These are phyloP conservation scores for Albatrellus ellisii DNA, from an alignment of 768 basidiomycete species.

Conservation along the genomic window DNA sequence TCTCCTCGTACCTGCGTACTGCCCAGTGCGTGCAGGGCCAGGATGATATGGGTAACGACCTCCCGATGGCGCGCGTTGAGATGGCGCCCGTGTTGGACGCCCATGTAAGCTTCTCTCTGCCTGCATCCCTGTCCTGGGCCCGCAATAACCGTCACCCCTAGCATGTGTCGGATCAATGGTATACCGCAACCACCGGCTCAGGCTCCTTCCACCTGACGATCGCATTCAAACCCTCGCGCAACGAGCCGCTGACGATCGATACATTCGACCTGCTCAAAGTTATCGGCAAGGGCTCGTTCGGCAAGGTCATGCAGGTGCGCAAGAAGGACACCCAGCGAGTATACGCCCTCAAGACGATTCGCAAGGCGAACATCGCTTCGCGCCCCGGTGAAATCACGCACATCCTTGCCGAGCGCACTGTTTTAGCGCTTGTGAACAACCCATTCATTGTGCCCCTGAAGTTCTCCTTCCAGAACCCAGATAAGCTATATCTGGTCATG, in stretches of 20 bases:
- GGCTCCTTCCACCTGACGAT: constrained; percentile 96
- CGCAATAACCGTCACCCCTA: constrained; percentile 17
- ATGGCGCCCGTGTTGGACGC: constrained; percentile 74
- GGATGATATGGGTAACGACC: constrained; percentile 95
- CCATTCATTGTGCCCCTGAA: constrained; percentile 99
- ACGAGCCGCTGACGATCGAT: constrained; percentile 85
- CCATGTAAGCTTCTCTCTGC: constrained; percentile 34
- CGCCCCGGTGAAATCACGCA: constrained; percentile 96
- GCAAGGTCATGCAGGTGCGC: constrained; percentile 99
- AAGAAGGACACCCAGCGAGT: constrained; percentile 98
- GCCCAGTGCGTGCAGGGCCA: constrained; percentile 56
- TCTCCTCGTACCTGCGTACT: constrained; percentile 86
- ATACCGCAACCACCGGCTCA: constrained; percentile 64
- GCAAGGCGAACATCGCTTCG: constrained; percentile 95
- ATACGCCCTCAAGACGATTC: constrained; percentile 96
- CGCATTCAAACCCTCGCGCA: constrained; percentile 79
- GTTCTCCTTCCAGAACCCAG: constrained; percentile 96
- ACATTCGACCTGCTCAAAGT: constrained; percentile 95
- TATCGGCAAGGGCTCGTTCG: constrained; percentile 95
- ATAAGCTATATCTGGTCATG: constrained; percentile 96
- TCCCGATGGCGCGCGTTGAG: constrained; percentile 88
- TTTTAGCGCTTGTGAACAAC: constrained; percentile 93
- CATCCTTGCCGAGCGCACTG: constrained; percentile 93
- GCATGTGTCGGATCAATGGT: constrained; percentile 89
- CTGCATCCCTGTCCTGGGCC: constrained; percentile 1